phyloP scores from a whole-genome alignment of 495 filamentous ascomycete species.

The Talaromyces proteolyticus region DNA sequence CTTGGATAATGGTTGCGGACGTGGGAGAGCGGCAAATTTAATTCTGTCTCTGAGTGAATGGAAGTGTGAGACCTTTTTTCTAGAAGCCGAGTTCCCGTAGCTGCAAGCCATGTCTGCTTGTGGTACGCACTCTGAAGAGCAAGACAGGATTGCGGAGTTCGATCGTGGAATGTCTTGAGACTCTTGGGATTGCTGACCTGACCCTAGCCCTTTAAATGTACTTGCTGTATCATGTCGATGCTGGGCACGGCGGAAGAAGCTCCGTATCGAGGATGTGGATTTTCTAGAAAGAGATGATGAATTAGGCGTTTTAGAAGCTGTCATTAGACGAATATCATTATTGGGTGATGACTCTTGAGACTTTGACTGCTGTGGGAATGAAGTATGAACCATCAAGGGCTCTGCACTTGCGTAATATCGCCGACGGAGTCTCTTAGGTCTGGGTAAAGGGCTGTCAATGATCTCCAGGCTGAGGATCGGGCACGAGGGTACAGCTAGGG shows the following conservation, averaged over 20 bases:
- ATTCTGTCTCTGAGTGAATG: conserved; percentile 5
- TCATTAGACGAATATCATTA: neutral
- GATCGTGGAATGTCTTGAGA: neutral
- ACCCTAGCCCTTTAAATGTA: neutral
- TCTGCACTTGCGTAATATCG: neutral
- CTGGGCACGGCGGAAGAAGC: neutral
- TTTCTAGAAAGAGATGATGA: neutral
- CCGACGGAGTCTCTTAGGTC: neutral
- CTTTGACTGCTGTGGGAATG: neutral
- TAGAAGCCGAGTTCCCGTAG: neutral
- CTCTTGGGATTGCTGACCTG: neutral
- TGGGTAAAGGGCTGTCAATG: neutral
- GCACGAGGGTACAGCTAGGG: conserved; percentile 1
- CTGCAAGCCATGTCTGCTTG: neutral
- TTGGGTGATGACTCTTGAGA: neutral
- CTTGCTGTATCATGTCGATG: neutral
- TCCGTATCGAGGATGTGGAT: conserved; percentile 2
- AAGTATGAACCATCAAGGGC: neutral
- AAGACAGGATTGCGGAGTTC: neutral
- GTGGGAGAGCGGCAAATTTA: conserved; percentile 4
- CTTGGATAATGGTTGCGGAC: conserved; percentile 3
- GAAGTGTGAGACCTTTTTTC: neutral
- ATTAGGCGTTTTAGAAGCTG: neutral
- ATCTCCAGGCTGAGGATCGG: neutral
- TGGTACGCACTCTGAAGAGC: neutral